Evolutionary conservation across 192 early-diverging fungal genomes (phyloP), one percentile per base, ranked within the genome.

Genomic region (Paraglomus brasilianum): DNA sequence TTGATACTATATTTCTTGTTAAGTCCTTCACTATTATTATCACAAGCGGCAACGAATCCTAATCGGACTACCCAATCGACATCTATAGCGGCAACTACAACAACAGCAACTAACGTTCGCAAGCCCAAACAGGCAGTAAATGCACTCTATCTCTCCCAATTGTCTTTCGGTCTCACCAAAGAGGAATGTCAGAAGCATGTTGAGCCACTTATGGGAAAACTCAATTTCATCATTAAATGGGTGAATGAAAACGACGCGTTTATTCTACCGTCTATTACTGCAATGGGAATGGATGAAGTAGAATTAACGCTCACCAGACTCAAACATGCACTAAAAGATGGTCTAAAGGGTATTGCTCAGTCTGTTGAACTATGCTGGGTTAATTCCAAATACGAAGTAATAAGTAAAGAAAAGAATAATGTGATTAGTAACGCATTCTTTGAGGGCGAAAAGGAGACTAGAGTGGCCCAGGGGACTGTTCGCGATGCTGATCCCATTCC

Each of bases 51-150:
- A 30, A 19, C 60, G 11, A 72, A 22, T 57, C 65, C 56, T 22
- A 46, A 50, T 42, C 21, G 30, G 30, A 7, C 59, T n/a, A 22
- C 24, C 52, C 22, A 67, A 39, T 19, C 52, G 24, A 58, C 50
- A 21, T 48, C 21, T 48, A 48, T 50, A 15, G 43, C 30, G 4
- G 30, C 77, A 1, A 14, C 72, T 1, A 41, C 73, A 1, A 41
- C 73, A 1, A 58, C 56, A 36, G 41, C 69, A 40, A 36, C 62
- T 24, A 49, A 72, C 9, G 46, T 40, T 13, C 69, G 73, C 5
- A 81, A 80, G 44, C 51, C 76, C 9, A 79, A 78, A 50, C 79
- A 81, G 50, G 79, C 87, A n/a, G 76, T 88, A 14, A 88, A 88
- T 65, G 80, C 86, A 3, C 73, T 88, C 15, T 79, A 86, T 48